A percentile compares a stretch with the other conserved stretches of the same genome.
Conservation (phyloP, 108 stramenopile genomes). For the Asterionellopsis glacialis region DNA sequence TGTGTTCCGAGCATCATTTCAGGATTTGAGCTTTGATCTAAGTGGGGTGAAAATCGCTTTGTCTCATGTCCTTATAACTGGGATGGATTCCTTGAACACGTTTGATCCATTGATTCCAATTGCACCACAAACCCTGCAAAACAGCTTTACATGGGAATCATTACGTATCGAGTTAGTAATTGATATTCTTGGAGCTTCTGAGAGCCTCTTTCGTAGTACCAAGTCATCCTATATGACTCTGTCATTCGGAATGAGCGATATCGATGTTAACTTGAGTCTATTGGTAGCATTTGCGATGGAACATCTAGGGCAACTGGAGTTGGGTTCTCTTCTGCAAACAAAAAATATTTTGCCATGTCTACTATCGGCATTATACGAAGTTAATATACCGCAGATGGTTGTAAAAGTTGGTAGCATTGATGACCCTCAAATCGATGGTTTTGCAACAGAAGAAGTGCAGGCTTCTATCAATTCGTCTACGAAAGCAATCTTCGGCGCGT, state of each 20-base stretch:
- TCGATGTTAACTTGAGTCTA: background rate
- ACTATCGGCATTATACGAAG: background rate
- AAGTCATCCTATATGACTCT: background rate
- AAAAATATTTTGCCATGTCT: conserved; percentile 1
- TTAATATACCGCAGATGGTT: background rate
- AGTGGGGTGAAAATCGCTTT: too few relatives aligned
- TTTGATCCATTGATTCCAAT: background rate
- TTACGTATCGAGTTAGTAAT: background rate
- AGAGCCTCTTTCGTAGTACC: background rate
- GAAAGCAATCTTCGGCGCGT: background rate
- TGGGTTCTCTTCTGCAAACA: background rate
- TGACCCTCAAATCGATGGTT: background rate
- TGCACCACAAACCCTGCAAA: background rate
- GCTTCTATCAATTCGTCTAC: background rate
- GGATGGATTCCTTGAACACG: background rate
- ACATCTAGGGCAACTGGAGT: background rate
- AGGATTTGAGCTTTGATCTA: conserved; percentile 17
- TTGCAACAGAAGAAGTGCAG: background rate
- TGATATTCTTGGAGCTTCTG: background rate
- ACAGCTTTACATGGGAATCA: background rate
- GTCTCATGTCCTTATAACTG: conserved; percentile 6
- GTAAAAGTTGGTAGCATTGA: background rate
- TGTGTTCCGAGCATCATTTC: conserved; percentile 29
- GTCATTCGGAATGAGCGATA: background rate
- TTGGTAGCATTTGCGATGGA: background rate